These are phyloP conservation scores for Boletellus ananas DNA, from an alignment of 768 basidiomycete genomes.

Conservation along the genomic window DNA sequence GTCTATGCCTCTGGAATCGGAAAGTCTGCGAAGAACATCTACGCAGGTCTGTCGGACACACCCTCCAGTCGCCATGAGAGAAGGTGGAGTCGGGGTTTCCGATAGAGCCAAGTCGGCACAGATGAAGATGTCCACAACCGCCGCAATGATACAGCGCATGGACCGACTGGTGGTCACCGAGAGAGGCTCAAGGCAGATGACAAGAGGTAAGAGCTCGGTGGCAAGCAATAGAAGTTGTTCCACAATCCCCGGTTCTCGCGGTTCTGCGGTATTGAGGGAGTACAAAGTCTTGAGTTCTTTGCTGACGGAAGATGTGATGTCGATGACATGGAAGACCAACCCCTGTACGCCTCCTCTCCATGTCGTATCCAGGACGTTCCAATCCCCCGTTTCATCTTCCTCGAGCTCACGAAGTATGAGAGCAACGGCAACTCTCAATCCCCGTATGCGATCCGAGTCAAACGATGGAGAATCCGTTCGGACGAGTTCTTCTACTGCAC, in stretches of 20 bases:
- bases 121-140: conserved; percentile 52
- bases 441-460: conserved; percentile 49
- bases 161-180: conserved; percentile 52
- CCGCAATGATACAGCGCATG: conserved; percentile 40
- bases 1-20: conserved; percentile 28
- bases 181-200: conserved; percentile 41
- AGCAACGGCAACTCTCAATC: conserved; percentile 60
- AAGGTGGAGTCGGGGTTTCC: conserved; percentile 33
- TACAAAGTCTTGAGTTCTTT: conserved; percentile 56
- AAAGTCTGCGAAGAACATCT: conserved; percentile 42
- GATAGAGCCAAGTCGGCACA: conserved; percentile 47
- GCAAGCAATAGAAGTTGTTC: conserved; percentile 54
- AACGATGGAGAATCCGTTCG: conserved; percentile 28
- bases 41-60: conserved; percentile 50
- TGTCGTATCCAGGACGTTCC: conserved; percentile 50
- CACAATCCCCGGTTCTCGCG: conserved; percentile 39
- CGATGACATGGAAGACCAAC: conserved; percentile 52
- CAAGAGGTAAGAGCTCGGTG: conserved; percentile 50
- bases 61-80: conserved; percentile 26
- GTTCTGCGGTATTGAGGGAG: conserved; percentile 35
- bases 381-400: conserved; percentile 50
- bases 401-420: conserved; percentile 51
- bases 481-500: conserved; percentile 60
- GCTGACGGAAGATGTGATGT: conserved; percentile 45
- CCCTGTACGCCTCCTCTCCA: conserved; percentile 62